A percentile compares a stretch with the other conserved stretches of the same genome.
phyloP scores from a whole-genome alignment of 495 filamentous ascomycete species.

The Penicillium canariense region DNA sequence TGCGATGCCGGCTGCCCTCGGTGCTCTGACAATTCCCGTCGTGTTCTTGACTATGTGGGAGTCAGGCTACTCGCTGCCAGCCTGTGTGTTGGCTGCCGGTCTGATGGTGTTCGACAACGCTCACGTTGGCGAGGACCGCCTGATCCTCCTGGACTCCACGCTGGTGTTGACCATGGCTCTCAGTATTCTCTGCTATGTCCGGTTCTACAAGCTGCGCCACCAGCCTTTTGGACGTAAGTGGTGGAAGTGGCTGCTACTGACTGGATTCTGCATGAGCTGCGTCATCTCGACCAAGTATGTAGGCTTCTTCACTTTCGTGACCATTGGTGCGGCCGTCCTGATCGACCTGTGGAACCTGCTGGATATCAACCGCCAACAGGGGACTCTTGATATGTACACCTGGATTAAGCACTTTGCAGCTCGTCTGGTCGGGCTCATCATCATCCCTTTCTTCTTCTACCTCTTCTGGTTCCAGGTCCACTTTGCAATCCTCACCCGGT shows the following conservation, averaged over 20 bases:
- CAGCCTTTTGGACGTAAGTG: slow-evolving; percentile 88
- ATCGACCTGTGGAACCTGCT: slow-evolving; percentile 96
- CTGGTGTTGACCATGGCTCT: slow-evolving; percentile 94
- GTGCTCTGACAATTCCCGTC: slow-evolving; percentile 89
- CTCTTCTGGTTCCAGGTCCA: slow-evolving; percentile 99
- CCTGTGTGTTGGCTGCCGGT: slow-evolving; percentile 80
- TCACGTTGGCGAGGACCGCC: slow-evolving; percentile 92
- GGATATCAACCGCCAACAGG: slow-evolving; percentile 76
- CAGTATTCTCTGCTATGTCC: slow-evolving; percentile 88
- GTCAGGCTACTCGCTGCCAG: slow-evolving; percentile 92
- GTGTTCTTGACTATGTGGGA: slow-evolving; percentile 99
- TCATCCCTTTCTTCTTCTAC: slow-evolving; percentile 95
- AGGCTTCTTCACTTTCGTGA: slow-evolving; percentile 94
- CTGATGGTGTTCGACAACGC: slow-evolving; percentile 96
- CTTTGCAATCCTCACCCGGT: slow-evolving; percentile 82
- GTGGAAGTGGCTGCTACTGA: slow-evolving; percentile 99
- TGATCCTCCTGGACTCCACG: slow-evolving; percentile 94
- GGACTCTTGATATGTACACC: slow-evolving; percentile 69
- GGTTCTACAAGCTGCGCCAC: slow-evolving; percentile 95
- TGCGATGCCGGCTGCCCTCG: slow-evolving; percentile 87
- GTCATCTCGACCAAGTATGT: slow-evolving; percentile 99
- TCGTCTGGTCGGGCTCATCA: slow-evolving; percentile 75
- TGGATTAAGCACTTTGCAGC: slow-evolving; percentile 91
- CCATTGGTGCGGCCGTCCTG: slow-evolving; percentile 87
- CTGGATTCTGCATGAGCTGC: slow-evolving; percentile 89